Base-by-base conservation (phyloP, 139 green algal genomes). In the Microglena sp. region DNA sequence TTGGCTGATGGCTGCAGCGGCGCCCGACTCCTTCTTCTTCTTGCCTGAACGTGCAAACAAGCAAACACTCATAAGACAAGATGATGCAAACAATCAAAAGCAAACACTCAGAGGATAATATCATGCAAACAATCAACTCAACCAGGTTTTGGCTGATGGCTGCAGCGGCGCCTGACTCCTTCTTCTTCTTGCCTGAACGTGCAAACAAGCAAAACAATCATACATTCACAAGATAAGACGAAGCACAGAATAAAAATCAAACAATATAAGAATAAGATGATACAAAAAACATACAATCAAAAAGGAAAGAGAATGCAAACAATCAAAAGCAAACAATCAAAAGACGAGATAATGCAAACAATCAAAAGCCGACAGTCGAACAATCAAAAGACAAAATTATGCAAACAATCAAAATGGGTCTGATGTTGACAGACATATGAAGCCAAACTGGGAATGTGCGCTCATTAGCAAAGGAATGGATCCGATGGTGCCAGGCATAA, bases 401-500 rank as follows among this genome's bases (percentile, higher is more conserved):
- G 8, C 5, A n/a, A 15, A 50, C 11, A n/a, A 50, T 11, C 40
- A 50, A 50, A 50, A 50, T 11, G 18, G 40, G 40, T 50, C 40
- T 15, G 18, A 18, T 50, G 43, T 53, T 53, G 18, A 24, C 43
- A 53, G 43, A 80, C 92, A 97, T 97, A 78, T 96, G 84, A 46
- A 97, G 80, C 92, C 92, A 98, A 5, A 83, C 82, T 56, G 97
- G 78, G 75, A 97, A 96, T 31, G 92, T 98, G 70, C 92, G 84
- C 78, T 97, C 92, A 69, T 97, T 98, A 67, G 92, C 92, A 59
- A 98, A 95, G 65, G 92, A 96, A n/a, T n/a, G n/a, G n/a, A n/a
- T n/a, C n/a, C n/a, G n/a, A n/a, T n/a, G n/a, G n/a, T n/a, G n/a
- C n/a, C n/a, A n/a, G n/a, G n/a, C n/a, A n/a, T n/a, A n/a, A n/a